phyloP scores from a whole-genome alignment of 305 asterid species.

The Withania somnifera region DNA sequence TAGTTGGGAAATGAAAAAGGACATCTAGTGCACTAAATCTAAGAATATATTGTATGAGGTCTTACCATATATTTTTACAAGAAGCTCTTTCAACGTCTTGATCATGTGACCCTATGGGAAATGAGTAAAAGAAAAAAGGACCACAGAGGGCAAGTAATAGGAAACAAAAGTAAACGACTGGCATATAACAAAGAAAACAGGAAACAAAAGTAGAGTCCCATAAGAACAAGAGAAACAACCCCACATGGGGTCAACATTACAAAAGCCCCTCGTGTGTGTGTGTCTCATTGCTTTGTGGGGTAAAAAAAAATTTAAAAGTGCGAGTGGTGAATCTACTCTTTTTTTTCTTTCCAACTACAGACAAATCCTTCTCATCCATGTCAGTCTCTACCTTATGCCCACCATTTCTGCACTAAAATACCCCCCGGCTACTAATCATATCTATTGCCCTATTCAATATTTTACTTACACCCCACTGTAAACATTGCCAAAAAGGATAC shows the following conservation, averaged over 20 bases:
- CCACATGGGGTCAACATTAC: neutral
- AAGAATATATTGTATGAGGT: no score
- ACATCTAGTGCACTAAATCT: no score
- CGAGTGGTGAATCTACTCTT: conserved; percentile 5
- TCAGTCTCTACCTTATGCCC: neutral
- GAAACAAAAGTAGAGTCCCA: conserved; percentile 2
- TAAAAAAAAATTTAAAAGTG: neutral
- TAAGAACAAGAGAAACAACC: neutral
- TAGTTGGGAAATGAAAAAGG: neutral
- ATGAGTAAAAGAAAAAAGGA: neutral
- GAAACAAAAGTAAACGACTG: conserved; percentile 1
- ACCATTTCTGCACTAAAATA: neutral
- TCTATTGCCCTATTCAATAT: neutral
- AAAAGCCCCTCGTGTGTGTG: conserved; percentile 5
- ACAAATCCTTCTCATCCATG: neutral
- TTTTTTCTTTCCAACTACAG: neutral
- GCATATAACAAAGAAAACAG: neutral
- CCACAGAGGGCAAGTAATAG: neutral
- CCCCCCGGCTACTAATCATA: neutral
- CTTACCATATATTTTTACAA: no score
- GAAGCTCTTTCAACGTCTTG: no score
- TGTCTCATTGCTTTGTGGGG: conserved; percentile 7
- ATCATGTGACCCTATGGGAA: no score
- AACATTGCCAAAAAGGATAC: neutral
- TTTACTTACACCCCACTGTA: neutral